Percentiles rank a stretch among this genome's conserved stretches.
phyloP scores from a whole-genome alignment of 331 rosid species.

The Rosa hybrid region DNA sequence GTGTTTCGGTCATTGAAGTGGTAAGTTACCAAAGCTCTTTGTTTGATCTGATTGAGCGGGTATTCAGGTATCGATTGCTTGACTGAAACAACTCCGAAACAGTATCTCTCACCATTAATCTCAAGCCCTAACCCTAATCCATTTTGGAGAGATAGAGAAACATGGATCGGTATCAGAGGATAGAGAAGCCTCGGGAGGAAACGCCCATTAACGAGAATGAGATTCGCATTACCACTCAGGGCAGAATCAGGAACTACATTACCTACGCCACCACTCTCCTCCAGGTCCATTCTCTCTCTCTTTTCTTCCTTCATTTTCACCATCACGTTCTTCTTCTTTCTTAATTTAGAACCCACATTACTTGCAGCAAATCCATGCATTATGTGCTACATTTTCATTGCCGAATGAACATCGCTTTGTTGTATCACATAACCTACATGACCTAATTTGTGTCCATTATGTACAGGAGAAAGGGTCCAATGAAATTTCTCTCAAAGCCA shows the following conservation, averaged over 20 bases:
- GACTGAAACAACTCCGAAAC: slow-evolving; percentile 2
- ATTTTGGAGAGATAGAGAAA: neutral
- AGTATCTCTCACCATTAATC: neutral
- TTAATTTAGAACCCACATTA: neutral
- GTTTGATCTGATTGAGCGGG: slow-evolving; percentile 8
- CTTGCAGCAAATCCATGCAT: slow-evolving; percentile 1
- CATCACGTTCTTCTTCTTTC: neutral
- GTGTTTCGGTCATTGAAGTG: no score
- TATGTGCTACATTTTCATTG: neutral
- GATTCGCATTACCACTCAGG: slow-evolving; percentile 3
- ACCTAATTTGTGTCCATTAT: neutral
- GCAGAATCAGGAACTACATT: slow-evolving; percentile 10
- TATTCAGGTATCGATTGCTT: slow-evolving; percentile 9
- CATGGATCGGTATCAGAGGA: slow-evolving; percentile 4
- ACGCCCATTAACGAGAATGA: slow-evolving; percentile 1
- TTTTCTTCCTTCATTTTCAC: neutral
- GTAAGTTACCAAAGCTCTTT: no score
- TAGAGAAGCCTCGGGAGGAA: slow-evolving; percentile 7
- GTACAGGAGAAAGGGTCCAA: neutral
- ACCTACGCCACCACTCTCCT: slow-evolving; percentile 5
- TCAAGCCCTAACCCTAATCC: slow-evolving; percentile 15
- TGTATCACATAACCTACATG: neutral
- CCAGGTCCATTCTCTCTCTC: neutral
- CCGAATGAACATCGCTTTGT: neutral
- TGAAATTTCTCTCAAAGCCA: neutral